phyloP scores from a whole-genome alignment of 495 filamentous ascomycete genomes.

The Hypomontagnella monticulosa region DNA sequence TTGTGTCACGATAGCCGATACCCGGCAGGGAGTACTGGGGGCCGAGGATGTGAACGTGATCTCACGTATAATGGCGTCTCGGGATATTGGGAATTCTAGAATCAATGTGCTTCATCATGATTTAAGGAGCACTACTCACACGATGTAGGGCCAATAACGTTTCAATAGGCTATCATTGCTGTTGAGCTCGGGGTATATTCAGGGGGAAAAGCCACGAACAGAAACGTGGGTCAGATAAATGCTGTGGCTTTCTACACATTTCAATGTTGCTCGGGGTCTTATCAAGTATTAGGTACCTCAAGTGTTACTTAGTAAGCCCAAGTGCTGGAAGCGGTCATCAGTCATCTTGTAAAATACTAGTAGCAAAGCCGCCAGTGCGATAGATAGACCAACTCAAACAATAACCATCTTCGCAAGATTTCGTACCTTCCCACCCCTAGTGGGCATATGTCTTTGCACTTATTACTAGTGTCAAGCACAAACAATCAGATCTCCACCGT shows the following conservation, averaged over 20 bases:
- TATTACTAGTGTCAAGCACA: neutral
- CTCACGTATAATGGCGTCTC: constrained; percentile 36
- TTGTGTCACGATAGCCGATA: constrained; percentile 21
- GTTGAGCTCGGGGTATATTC: constrained; percentile 9
- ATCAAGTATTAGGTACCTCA: too few species aligned
- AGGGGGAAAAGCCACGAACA: constrained; percentile 1
- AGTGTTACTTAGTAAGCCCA: constrained; percentile 17
- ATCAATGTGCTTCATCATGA: constrained; percentile 18
- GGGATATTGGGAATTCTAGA: constrained; percentile 14
- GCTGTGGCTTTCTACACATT: constrained; percentile 21
- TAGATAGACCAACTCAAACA: constrained; percentile 2
- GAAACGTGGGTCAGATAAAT: constrained; percentile 19
- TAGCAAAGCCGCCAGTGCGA: neutral
- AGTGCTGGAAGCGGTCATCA: neutral
- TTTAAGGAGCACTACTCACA: constrained; percentile 15
- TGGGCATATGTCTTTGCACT: neutral
- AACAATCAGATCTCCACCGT: too few species aligned
- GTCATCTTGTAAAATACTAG: neutral
- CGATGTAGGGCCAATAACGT: neutral
- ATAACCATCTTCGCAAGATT: constrained; percentile 11
- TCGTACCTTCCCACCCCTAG: too few species aligned
- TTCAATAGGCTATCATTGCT: neutral
- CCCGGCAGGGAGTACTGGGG: constrained; percentile 16
- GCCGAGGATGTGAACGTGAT: constrained; percentile 16
- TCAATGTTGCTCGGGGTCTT: neutral